Percentiles rank a stretch among this genome's conserved stretches.
Evolutionary conservation across 352 stramenopile genomes (phyloP).

Genomic region (Phytopythium chamaehyphon): DNA sequence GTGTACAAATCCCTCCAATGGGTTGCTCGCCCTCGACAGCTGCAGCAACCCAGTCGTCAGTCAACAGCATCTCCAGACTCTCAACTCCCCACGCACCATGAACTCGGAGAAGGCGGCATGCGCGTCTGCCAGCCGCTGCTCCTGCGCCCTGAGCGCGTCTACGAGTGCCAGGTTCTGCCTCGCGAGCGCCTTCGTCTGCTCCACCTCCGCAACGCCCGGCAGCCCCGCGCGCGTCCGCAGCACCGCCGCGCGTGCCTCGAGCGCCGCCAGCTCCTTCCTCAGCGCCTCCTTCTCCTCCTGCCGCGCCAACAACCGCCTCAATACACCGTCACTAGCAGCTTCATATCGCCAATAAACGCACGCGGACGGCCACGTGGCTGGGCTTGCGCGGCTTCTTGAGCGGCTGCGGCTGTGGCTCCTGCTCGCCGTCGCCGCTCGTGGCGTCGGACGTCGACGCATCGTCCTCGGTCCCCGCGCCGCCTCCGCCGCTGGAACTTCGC

Average conservation of each 20-base stretch:
- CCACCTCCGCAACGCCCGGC: slow-evolving; percentile 21
- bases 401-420: slow-evolving; percentile 9
- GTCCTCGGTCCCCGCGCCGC: slow-evolving; percentile 6
- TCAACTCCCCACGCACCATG: slow-evolving; percentile 12
- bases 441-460: slow-evolving; percentile 10
- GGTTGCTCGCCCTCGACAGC: slow-evolving; percentile 17
- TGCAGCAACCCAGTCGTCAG: too few species aligned
- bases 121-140: slow-evolving; percentile 15
- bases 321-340: not conserved
- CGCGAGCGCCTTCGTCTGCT: slow-evolving; percentile 12
- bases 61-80: not conserved
- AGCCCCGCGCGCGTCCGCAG: slow-evolving; percentile 25
- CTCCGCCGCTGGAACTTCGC: not conserved
- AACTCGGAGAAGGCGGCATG: slow-evolving; percentile 27
- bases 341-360: not conserved
- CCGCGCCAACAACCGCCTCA: not conserved
- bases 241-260: slow-evolving; percentile 22
- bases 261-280: slow-evolving; percentile 19
- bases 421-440: slow-evolving; percentile 4
- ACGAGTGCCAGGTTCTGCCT: slow-evolving; percentile 18
- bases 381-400: slow-evolving; percentile 13
- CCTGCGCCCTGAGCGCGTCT: slow-evolving; percentile 16
- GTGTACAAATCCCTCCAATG: slow-evolving; percentile 22
- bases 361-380: slow-evolving; percentile 20
- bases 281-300: slow-evolving; percentile 31